Evolutionary conservation across 371 early-diverging fungal species (phyloP), one percentile per base, ranked within the genome.

Genomic region (Blakeslea trispora): DNA sequence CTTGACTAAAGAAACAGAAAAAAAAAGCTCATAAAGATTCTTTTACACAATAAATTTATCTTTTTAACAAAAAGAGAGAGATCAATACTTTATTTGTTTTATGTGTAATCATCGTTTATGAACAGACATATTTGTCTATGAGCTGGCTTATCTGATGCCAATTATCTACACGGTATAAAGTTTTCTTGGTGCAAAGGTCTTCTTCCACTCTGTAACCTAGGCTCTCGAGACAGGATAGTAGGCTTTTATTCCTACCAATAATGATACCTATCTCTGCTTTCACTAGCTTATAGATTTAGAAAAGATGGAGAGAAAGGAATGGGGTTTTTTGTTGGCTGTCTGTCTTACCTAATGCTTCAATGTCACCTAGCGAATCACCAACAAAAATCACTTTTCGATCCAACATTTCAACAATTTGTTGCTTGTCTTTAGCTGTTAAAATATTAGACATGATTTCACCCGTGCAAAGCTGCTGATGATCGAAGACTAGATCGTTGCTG

Each of bases 211-310:
- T 43, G 10, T 55, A 42, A 14, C 52, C 49, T 37, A 51, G 59
- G 1, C 53, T 4, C 3, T 39, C 18, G 7, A 71, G 22, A 8
- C 64, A 42, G 17, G 63, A 40, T 11, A 76, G 15, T 21, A 83
- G 55, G 2, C 68, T 63, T 24, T 31, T 43, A 52, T 79, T 74
- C 8, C 68, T 61, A n/a, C 84, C 84, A 48, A 84, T 66, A 31
- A 84, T 61, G 22, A 84, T 74, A 2, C 81, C 82, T 5, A 75
- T 52, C 50, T 81, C 69, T 1, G 82, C 76, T 49, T 75, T 55
- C 8, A 80, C 81, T 79, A 61, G n/a, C n/a, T n/a, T 17, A 32
- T 23, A 47, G 28, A n/a, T 35, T 31, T 31, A 52, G 11, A 54
- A 31, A 50, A 19, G 23, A 23, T 6, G 2, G 15, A 17, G 39